Base-by-base conservation (phyloP, 2,329 filamentous ascomycete genomes). In the Rutstroemia sp. region DNA sequence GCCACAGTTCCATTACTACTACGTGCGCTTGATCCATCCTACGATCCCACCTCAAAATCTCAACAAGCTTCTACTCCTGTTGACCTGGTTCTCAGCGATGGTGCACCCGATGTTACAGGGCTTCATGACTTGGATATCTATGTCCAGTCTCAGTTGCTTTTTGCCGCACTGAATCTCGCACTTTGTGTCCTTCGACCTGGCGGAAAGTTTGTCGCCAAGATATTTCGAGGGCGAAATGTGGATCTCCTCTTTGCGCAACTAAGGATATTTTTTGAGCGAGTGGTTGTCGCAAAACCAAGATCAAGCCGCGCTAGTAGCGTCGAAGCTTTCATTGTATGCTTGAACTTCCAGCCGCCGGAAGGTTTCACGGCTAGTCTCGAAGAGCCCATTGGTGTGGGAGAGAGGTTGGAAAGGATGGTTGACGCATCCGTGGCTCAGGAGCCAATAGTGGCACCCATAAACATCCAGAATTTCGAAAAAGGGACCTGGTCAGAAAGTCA, bases 71-170 rank as follows among this genome's bases (percentile, higher is more conserved):
- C 85, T 0, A 83, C 90, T 49, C 89, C 87, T 0, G 92, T 97
- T 14, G 94, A 99, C 68, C 81, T 99, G 1, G 92, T 99, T 23
- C 82, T 99, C 60, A 96, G 90, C 57, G 94, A 99, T 66, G 94
- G 94, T 53, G 94, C 94, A 0, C 94, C 94, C 0, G 94, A 99
- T 67, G 94, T 99, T 12, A 99, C 94, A 0, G 94, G 94, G 19
- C 79, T 99, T 1, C 94, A 99, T 71, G 94, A 99, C 70, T 82
- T 99, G 38, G 94, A 99, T 72, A 97, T 97, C 64, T 99, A 99
- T 73, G 89, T 99, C 17, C 94, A 99, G 73, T 92, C 89, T 8
- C 94, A 97, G 73, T 80, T 99, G 8, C 85, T 99, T 50, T 96
- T 95, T 72, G 90, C 92, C 0, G 94, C 94, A 0, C 81, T 99